Conservation (phyloP, 225 moss, liverwort and hornwort species). For the Rhytidiadelphus loreus region DNA sequence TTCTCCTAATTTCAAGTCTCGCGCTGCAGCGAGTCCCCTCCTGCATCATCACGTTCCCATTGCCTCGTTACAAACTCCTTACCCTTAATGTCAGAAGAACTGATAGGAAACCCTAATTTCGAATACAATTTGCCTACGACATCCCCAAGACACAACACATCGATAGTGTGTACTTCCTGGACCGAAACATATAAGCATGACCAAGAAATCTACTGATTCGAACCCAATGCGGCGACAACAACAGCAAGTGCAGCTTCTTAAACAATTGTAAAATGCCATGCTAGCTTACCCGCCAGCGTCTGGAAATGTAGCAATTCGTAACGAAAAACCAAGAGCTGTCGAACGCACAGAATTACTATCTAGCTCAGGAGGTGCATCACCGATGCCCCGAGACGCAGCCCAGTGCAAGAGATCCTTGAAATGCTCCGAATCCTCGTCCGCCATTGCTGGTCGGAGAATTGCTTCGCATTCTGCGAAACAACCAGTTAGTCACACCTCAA, state of each 20-base stretch:
- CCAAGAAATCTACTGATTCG: background rate
- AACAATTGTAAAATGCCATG: background rate
- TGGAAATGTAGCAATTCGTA: constrained; percentile 54
- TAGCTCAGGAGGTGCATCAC: constrained; percentile 20
- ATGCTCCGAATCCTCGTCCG: constrained; percentile 20
- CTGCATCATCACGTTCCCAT: constrained; percentile 12
- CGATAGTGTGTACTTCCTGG: no score
- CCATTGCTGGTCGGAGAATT: background rate
- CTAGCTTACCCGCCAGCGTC: constrained; percentile 63
- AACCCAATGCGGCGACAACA: background rate
- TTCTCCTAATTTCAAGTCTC: constrained; percentile 64
- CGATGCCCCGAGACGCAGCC: constrained; percentile 54
- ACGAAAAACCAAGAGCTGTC: constrained; percentile 34
- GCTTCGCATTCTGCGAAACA: background rate
- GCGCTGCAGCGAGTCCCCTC: constrained; percentile 79
- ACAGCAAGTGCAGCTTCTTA: background rate
- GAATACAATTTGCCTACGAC: background rate
- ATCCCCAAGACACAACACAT: background rate
- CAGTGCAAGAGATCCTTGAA: constrained; percentile 41
- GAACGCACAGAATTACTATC: background rate
- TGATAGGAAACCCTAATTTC: background rate
- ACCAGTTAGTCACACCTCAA: background rate
- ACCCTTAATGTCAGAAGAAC: background rate
- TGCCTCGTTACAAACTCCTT: background rate
- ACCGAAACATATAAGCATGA: background rate